phyloP scores from a whole-genome alignment of 257 asterid species.

The Knoxia roxburghii region DNA sequence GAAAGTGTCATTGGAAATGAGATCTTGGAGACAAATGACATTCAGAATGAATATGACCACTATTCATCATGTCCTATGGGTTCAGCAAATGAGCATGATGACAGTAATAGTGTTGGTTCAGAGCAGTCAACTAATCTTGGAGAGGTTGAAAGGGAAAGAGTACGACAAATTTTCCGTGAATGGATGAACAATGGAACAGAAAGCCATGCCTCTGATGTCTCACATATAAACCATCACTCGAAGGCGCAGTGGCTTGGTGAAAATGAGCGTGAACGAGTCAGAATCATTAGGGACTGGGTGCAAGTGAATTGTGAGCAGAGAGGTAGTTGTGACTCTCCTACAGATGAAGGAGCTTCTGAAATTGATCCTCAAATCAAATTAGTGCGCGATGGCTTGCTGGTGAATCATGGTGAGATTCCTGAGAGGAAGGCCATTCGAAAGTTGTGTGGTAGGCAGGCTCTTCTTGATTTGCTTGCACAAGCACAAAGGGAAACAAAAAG shows the following conservation, averaged over 20 bases:
- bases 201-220: slow-evolving; percentile 32
- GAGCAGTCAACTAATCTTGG: slow-evolving; percentile 70
- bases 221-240: slow-evolving; percentile 23
- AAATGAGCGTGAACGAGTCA: slow-evolving; percentile 51
- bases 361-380: slow-evolving; percentile 43
- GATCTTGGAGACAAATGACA: slow-evolving; percentile 29
- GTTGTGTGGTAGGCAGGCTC: slow-evolving; percentile 87
- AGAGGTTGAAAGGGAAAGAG: slow-evolving; percentile 68
- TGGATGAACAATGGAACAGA: slow-evolving; percentile 59
- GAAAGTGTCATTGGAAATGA: slow-evolving; percentile 34
- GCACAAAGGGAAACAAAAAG: slow-evolving; percentile 65
- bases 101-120: slow-evolving; percentile 41
- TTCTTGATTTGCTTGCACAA: slow-evolving; percentile 68
- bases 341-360: slow-evolving; percentile 43
- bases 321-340: slow-evolving; percentile 29
- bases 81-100: slow-evolving; percentile 45
- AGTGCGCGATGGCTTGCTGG: slow-evolving; percentile 35
- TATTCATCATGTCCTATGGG: slow-evolving; percentile 27
- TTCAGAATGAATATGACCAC: slow-evolving; percentile 26
- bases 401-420: slow-evolving; percentile 36
- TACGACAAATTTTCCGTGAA: slow-evolving; percentile 66
- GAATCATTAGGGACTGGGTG: slow-evolving; percentile 53
- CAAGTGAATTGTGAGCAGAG: slow-evolving; percentile 36
- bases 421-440: slow-evolving; percentile 51
- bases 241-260: slow-evolving; percentile 46